These are phyloP conservation scores for Asterochloris erici DNA, from an alignment of 139 green algal genomes.

Conservation along the genomic window DNA sequence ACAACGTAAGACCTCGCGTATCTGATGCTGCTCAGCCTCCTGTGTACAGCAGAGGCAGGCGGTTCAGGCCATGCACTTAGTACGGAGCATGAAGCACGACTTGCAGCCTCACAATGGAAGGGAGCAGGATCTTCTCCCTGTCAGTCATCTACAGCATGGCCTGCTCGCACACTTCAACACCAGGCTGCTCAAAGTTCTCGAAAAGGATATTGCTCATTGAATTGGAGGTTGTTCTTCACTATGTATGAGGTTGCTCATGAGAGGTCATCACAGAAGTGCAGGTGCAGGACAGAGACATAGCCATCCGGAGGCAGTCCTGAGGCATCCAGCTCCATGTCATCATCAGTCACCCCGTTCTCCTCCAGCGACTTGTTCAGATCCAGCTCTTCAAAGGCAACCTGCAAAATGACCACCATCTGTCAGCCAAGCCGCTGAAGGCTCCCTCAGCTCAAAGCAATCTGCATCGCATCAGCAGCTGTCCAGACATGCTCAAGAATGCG, in stretches of 20 bases:
- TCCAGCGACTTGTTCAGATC: slow-evolving; percentile 66
- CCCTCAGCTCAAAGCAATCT: background rate
- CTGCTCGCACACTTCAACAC: background rate
- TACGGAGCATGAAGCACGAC: too few relatives aligned
- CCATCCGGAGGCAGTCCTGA: slow-evolving; percentile 47
- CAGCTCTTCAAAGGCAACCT: slow-evolving; percentile 43
- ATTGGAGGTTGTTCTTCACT: too few relatives aligned
- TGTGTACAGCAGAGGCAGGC: slow-evolving; percentile 25
- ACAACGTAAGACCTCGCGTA: slow-evolving; percentile 79
- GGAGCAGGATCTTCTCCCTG: background rate
- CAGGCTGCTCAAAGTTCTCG: background rate
- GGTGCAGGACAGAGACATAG: slow-evolving; percentile 63
- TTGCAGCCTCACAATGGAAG: background rate
- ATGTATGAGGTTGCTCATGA: too few relatives aligned
- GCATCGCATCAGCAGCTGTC: background rate
- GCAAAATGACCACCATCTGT: background rate
- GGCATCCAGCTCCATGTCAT: slow-evolving; percentile 56
- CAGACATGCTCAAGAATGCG: background rate
- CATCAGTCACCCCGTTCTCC: slow-evolving; percentile 55
- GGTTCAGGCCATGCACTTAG: background rate
- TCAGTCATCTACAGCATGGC: slow-evolving; percentile 1
- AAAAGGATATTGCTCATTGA: background rate
- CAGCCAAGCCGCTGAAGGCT: background rate
- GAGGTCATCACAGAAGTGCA: slow-evolving; percentile 82
- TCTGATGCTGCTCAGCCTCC: slow-evolving; percentile 73